Percentiles rank a stretch among this genome's conserved stretches.
These are phyloP conservation scores for Erodium maritimum DNA, from an alignment of 345 rosid species.

Conservation along the genomic window DNA sequence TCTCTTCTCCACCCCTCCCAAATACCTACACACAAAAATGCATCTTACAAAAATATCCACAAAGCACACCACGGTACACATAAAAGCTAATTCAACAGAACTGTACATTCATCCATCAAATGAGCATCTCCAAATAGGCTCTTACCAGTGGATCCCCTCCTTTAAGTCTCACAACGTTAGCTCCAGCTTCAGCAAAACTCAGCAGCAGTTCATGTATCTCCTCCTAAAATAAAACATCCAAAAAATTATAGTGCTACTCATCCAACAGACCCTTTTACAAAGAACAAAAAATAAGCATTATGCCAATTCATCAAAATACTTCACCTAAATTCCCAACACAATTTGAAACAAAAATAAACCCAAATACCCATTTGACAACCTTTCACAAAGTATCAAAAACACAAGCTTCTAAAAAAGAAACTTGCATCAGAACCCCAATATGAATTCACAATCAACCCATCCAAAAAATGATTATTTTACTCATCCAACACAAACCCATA, in stretches of 20 bases:
- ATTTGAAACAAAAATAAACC: no score
- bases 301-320: not conserved
- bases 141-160: constrained; percentile 98
- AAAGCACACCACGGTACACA: not conserved
- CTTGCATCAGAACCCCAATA: not conserved
- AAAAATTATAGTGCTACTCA: constrained; percentile 1
- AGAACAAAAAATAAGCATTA: not conserved
- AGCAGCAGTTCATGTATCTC: constrained; percentile 86
- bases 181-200: constrained; percentile 94
- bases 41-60: not conserved
- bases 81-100: not conserved
- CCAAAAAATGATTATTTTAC: not conserved
- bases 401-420: not conserved
- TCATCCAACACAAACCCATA: not conserved
- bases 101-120: not conserved
- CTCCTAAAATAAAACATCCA: constrained; percentile 36
- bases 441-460: not conserved
- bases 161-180: constrained; percentile 88
- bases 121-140: not conserved
- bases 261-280: not conserved
- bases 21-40: constrained; percentile 41
- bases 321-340: no score
- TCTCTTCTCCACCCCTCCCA: constrained; percentile 97
- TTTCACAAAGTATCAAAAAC: no score
- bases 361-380: no score